Base-by-base conservation (phyloP, 768 basidiomycete species). In the Mrakia blollopis region DNA sequence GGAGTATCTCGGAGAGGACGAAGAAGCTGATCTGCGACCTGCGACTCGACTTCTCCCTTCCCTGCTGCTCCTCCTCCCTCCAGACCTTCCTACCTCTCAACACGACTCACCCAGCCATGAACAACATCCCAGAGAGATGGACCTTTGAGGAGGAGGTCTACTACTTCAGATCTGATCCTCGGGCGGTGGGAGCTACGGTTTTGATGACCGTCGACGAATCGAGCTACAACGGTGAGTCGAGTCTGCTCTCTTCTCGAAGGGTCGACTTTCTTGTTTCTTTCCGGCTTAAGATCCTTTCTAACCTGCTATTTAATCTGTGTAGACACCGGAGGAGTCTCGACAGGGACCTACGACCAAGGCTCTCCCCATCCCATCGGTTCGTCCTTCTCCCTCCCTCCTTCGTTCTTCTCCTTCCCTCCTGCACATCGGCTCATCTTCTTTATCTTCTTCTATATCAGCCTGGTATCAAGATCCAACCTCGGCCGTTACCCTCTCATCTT, bases 401-500 rank as follows among this genome's bases (percentile, higher is more conserved):
- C 21, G 11, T 50, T 50, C 39, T 11, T 41, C 39, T 50, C 16
- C 47, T 16, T 50, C 47, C 16, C 39, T 10, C 23, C 35, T 4
- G 3, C 39, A 11, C 37, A 18, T 8, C 11, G 8, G 32, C 23
- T 21, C 23, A n/a, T 8, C 65, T 23, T 10, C 25, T 39, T 23
- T 28, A 1, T 44, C 37, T 3, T n/a, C 32, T 1, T n/a, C n/a
- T 9, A 23, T 10, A 1, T 11, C 35, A 68, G 65, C 93, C 35
- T 94, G 92, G 92, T 93, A 87, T 82, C 92, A 93, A 83, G 89
- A 91, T 79, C 87, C 86, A 3, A 91, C 91, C 23, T 88, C 89
- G 39, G 92, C 91, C 0, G 87, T 88, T 23, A 68, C 35, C 25
- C 7, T 28, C 82, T 86, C 39, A 80, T 44, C 65, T 9, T 39